phyloP scores from a whole-genome alignment of 345 rosid genomes.

The Pistacia vera region DNA sequence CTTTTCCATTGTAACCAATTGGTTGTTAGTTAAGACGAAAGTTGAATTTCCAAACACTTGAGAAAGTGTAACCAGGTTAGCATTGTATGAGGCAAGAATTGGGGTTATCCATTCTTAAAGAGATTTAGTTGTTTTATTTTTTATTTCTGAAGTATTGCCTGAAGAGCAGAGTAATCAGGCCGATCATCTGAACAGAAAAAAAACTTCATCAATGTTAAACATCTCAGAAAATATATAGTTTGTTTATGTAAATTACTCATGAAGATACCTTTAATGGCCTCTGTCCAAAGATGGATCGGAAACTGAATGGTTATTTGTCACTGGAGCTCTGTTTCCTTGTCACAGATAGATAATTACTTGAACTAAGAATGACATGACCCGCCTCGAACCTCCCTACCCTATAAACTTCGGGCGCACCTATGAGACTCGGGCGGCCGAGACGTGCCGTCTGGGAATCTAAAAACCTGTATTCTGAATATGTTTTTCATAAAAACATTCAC shows the following conservation, averaged over 20 bases:
- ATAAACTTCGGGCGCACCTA: no score
- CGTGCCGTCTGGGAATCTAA: no score
- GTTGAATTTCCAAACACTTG: slow-evolving; percentile 32
- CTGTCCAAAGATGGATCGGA: slow-evolving; percentile 62
- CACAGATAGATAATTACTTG: slow-evolving; percentile 68
- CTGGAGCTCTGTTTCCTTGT: slow-evolving; percentile 53
- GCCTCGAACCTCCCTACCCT: no score
- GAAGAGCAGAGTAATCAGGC: slow-evolving; percentile 41
- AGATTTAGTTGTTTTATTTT: slow-evolving; percentile 18
- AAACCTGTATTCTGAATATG: no score
- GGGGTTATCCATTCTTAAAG: slow-evolving; percentile 43
- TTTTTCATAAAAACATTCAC: no score
- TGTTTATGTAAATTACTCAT: not conserved
- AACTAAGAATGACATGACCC: not conserved
- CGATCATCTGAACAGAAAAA: slow-evolving; percentile 38
- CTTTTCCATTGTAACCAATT: slow-evolving; percentile 38
- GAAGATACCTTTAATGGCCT: slow-evolving; percentile 68
- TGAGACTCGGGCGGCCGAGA: no score
- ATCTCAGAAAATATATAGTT: not conserved
- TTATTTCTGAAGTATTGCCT: slow-evolving; percentile 44
- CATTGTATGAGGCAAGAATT: slow-evolving; percentile 30
- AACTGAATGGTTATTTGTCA: slow-evolving; percentile 64
- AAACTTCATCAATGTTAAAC: not conserved
- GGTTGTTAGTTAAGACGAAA: slow-evolving; percentile 33
- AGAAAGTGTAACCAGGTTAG: slow-evolving; percentile 40